Base-by-base conservation (phyloP, 148 eudicot genomes). In the Persicaria maculosa region DNA sequence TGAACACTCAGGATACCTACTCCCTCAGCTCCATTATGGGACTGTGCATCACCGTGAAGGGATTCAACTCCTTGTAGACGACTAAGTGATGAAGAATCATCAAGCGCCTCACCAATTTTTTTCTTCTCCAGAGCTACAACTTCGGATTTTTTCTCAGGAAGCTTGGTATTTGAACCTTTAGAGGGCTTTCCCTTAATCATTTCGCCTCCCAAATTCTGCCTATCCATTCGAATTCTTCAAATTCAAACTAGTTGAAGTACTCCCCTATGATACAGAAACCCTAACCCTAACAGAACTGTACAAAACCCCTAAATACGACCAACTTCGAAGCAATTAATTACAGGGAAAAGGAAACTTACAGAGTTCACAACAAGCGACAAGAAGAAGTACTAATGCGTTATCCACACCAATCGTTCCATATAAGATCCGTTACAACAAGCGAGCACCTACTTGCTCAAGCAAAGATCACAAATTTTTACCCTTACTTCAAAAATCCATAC, bases 81-180 rank as follows among this genome's bases (percentile, higher is more conserved):
- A 76, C 80, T 85, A 44, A 74, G 52, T 40, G 82, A 80, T 14
- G 77, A 75, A 25, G 85, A 85, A 76, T 83, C 83, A n/a, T 85
- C 84, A 1, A 83, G 73, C 0, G 45, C 84, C 25, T 36, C 82
- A 68, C 77, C 19, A 16, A 70, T 72, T 68, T 71, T 79, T 17
- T 68, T 53, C 47, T 79, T 90, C 59, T 78, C 78, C 0, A 83
- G 55, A 72, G 55, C 81, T 3, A 80, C 47, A 68, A 43, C 43
- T 74, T 47, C 70, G 15, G 74, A 44, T 64, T 72, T 52, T 69
- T 76, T 69, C 15, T n/a, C 58, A 67, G 71, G 2, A 45, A 71
- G 71, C 65, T 72, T 74, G 72, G 79, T 75, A 73, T 83, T 83
- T 43, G 79, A 64, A 64, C 88, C 89, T 72, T 89, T 86, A 64